Evolutionary conservation across 129 eudicot species (phyloP), one percentile per base, ranked within the genome.

Genomic region (Helichrysum umbraculigerum): DNA sequence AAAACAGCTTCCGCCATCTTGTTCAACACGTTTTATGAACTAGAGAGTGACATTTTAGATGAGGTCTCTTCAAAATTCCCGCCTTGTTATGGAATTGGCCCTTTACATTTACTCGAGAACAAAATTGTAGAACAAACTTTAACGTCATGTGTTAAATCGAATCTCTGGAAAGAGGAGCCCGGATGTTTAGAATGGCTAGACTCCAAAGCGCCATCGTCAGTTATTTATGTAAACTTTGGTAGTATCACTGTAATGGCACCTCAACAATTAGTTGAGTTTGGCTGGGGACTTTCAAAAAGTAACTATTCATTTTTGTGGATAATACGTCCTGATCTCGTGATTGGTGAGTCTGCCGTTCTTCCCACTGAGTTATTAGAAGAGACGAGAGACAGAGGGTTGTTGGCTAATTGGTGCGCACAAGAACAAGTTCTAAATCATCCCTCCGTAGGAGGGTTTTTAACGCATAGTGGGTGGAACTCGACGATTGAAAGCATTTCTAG

Each of bases 251-350:
- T 47, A 34, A 73, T 88, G 83, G 68, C 86, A 15, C 44, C 76
- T 19, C 32, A 83, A 20, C 88, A 88, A 61, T 60, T 88, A 29
- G 61, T 51, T 0, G 93, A 88, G 32, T 83, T 88, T 29, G 87
- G 90, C 15, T 88, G 90, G 90, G 93, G 93, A 4, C 79, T 88
- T 2, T 88, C 90, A 1, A 83, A 79, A 3, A 88, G 88, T 74
- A 83, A 81, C 64, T 69, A 73, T 11, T 42, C 67, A 0, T 88
- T 88, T 68, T 60, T 88, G 41, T 47, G 54, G 54, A 47, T 47
- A 11, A 47, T 47, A 47, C 54, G 54, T 47, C 54, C 54, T 0
- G 54, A 47, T 47, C 54, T 47, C 14, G 54, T 47, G 54, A 47
- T 47, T 47, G 54, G 54, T 14, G 54, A 47, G 86, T 61, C 76